Conservation (phyloP, 306 rosid species). For the Lablab purpureus region DNA sequence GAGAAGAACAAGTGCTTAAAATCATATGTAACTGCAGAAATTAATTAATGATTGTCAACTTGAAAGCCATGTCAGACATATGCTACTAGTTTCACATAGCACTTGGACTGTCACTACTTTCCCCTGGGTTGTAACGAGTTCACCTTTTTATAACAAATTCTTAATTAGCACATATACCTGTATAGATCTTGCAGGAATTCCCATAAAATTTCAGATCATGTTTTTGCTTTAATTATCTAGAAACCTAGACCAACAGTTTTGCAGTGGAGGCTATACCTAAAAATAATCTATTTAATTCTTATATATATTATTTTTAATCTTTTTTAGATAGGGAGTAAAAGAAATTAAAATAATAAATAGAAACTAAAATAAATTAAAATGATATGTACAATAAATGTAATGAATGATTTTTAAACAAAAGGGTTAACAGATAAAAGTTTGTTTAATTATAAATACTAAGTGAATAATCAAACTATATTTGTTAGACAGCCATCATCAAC, state of each 20-base stretch:
- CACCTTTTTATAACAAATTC: not conserved
- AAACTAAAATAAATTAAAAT: no score
- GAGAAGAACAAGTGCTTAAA: constrained; percentile 76
- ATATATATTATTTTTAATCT: no score
- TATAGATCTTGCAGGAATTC: not conserved
- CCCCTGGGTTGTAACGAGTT: not conserved
- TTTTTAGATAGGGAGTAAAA: no score
- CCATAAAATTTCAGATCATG: not conserved
- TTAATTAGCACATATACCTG: not conserved
- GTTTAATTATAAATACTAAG: no score
- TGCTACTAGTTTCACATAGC: not conserved
- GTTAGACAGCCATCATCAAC: no score
- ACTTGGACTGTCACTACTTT: not conserved
- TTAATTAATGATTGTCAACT: constrained; percentile 1
- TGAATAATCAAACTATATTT: no score
- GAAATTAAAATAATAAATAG: no score
- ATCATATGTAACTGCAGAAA: constrained; percentile 68
- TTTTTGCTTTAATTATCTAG: not conserved
- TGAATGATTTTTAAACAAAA: no score
- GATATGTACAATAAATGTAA: no score
- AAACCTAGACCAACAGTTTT: not conserved
- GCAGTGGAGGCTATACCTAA: no score
- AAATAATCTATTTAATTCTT: no score
- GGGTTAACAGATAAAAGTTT: no score
- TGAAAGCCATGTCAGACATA: not conserved